A percentile compares a stretch with the other conserved stretches of the same genome.
Conservation (phyloP, 2,329 filamentous ascomycete genomes). For the Rutstroemia sp. region DNA sequence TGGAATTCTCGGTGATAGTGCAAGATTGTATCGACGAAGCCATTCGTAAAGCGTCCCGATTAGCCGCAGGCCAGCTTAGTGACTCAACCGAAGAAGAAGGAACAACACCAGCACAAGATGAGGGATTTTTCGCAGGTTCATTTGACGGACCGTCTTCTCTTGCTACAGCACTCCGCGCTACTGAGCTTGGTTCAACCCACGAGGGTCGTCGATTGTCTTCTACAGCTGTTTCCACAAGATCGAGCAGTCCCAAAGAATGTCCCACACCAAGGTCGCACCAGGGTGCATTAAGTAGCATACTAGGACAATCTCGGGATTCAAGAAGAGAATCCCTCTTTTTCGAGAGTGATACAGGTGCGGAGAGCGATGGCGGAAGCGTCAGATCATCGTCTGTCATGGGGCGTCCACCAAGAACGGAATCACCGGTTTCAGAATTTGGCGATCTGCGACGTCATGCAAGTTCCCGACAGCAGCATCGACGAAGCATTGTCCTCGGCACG, state of each 20-base stretch:
- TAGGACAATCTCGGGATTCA: constrained; percentile 52
- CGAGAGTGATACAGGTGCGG: constrained; percentile 68
- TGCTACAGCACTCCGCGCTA: constrained; percentile 42
- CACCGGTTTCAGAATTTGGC: constrained; percentile 80
- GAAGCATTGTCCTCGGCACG: constrained; percentile 71
- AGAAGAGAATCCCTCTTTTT: constrained; percentile 72
- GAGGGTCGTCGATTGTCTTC: constrained; percentile 45
- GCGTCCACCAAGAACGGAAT: constrained; percentile 69
- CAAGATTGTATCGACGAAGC: constrained; percentile 94
- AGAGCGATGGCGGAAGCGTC: constrained; percentile 75
- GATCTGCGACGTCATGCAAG: constrained; percentile 68
- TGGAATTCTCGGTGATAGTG: constrained; percentile 87
- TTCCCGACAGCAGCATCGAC: constrained; percentile 74
- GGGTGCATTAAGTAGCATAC: constrained; percentile 43
- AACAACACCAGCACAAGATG: constrained; percentile 40
- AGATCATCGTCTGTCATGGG: constrained; percentile 72
- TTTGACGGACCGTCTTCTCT: constrained; percentile 52
- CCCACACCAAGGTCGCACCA: constrained; percentile 83
- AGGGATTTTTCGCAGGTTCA: constrained; percentile 44
- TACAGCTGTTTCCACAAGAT: constrained; percentile 55
- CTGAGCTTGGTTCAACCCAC: constrained; percentile 20
- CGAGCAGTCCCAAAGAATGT: constrained; percentile 78
- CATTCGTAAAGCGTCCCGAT: constrained; percentile 78
- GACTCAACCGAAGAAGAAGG: constrained; percentile 56
- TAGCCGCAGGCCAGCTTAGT: constrained; percentile 76